Conservation (phyloP, 2,329 filamentous ascomycete species). For the Diaporthe vexans region DNA sequence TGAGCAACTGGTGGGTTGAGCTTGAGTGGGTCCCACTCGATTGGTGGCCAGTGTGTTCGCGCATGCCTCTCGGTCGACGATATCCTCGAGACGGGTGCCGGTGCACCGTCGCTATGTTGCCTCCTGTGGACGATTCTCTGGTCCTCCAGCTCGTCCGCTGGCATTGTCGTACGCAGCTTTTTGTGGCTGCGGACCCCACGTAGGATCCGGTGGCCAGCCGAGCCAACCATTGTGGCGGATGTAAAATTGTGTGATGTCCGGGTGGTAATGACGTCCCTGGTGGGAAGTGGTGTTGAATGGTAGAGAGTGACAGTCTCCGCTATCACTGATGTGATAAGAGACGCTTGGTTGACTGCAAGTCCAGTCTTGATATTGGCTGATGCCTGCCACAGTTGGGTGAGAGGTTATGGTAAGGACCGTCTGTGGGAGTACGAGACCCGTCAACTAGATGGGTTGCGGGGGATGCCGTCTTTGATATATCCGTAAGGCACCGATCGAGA, state of each 20-base stretch:
- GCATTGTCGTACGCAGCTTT: conserved; percentile 36
- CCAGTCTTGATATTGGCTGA: conserved; percentile 8
- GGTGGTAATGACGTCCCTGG: conserved; percentile 15
- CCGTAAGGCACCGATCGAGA: conserved; percentile 9
- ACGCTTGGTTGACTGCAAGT: conserved; percentile 2
- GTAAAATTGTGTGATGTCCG: neutral
- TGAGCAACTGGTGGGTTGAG: conserved; percentile 48
- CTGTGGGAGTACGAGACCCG: neutral
- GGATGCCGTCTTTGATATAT: conserved; percentile 42
- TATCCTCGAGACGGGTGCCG: conserved; percentile 13
- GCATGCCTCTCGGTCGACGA: conserved; percentile 14
- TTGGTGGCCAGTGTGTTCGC: conserved; percentile 44
- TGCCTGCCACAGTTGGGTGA: conserved; percentile 12
- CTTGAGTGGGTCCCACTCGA: conserved; percentile 53
- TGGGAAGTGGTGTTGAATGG: conserved; percentile 3
- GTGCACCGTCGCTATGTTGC: conserved; percentile 38
- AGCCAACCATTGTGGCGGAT: conserved; percentile 39
- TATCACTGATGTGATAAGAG: conserved; percentile 38
- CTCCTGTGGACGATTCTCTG: conserved; percentile 32
- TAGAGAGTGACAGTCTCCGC: conserved; percentile 24
- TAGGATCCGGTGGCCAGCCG: conserved; percentile 38
- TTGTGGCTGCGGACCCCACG: conserved; percentile 39
- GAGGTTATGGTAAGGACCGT: conserved; percentile 31
- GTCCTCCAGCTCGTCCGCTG: conserved; percentile 35
- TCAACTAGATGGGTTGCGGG: conserved; percentile 15